These are phyloP conservation scores for Phytophthora nicotianae DNA, from an alignment of 352 stramenopile genomes.

Conservation along the genomic window DNA sequence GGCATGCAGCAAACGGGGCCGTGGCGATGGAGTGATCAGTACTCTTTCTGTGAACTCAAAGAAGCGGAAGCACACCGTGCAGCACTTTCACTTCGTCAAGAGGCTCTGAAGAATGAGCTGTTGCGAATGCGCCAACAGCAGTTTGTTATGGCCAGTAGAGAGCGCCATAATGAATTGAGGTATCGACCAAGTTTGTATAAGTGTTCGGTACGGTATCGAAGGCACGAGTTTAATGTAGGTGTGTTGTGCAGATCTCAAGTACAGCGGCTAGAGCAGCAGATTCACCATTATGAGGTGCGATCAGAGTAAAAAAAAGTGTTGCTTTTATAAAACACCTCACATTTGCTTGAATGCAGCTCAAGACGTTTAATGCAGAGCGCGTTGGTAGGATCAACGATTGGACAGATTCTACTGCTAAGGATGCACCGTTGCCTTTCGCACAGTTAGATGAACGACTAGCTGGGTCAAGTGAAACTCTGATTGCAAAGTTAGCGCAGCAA, in stretches of 20 bases:
- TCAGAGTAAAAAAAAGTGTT: not conserved
- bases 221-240: constrained; percentile 1
- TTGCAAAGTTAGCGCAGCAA: constrained; percentile 34
- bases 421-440: not conserved
- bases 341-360: constrained; percentile 9
- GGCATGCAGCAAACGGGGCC: constrained; percentile 13
- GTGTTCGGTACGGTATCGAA: not conserved
- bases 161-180: constrained; percentile 32
- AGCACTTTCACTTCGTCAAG: constrained; percentile 15
- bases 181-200: constrained; percentile 6
- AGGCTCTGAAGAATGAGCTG: constrained; percentile 34
- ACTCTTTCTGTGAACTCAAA: constrained; percentile 2
- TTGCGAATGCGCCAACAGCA: constrained; percentile 34
- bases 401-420: not conserved
- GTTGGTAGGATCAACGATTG: not conserved
- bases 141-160: constrained; percentile 14
- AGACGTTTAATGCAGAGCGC: not conserved
- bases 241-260: constrained; percentile 32
- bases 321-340: not conserved
- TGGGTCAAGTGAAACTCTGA: constrained; percentile 6
- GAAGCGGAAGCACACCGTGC: constrained; percentile 10
- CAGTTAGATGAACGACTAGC: not conserved
- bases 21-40: constrained; percentile 13
- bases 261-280: constrained; percentile 37
- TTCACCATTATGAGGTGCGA: constrained; percentile 37